Evolutionary conservation across 2,329 filamentous ascomycete species (phyloP).

Genomic region (Aspergillus luchuensis): DNA sequence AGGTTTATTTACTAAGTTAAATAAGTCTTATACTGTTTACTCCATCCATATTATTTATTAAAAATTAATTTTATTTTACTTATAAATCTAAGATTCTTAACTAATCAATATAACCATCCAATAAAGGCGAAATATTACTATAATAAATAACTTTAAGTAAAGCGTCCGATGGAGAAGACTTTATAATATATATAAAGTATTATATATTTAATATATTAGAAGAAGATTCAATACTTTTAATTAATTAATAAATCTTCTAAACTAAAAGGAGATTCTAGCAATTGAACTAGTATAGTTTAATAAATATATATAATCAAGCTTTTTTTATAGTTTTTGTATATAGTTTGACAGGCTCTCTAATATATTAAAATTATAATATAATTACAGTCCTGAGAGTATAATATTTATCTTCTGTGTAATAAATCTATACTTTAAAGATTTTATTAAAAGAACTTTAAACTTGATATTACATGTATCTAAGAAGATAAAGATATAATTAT

Average conservation of each 20-base stretch:
- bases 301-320: neutral
- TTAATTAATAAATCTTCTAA: neutral
- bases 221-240: neutral
- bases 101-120: accelerated
- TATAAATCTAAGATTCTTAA: too few species aligned
- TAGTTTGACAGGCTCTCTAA: neutral
- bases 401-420: neutral
- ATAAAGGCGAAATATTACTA: too few species aligned
- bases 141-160: too few species aligned
- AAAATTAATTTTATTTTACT: too few species aligned
- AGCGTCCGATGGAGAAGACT: neutral
- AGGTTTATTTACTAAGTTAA: too few species aligned
- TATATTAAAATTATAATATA: neutral
- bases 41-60: too few species aligned
- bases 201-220: neutral
- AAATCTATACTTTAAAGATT: neutral
- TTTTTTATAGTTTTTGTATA: neutral
- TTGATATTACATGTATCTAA: neutral
- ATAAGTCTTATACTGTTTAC: too few species aligned
- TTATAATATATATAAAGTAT: neutral
- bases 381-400: neutral
- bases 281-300: neutral
- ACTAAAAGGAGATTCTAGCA: neutral
- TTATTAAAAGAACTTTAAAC: neutral
- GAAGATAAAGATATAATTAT: neutral